Base-by-base conservation (phyloP, 2,329 filamentous ascomycete genomes). In the Colletotrichum coccodes region DNA sequence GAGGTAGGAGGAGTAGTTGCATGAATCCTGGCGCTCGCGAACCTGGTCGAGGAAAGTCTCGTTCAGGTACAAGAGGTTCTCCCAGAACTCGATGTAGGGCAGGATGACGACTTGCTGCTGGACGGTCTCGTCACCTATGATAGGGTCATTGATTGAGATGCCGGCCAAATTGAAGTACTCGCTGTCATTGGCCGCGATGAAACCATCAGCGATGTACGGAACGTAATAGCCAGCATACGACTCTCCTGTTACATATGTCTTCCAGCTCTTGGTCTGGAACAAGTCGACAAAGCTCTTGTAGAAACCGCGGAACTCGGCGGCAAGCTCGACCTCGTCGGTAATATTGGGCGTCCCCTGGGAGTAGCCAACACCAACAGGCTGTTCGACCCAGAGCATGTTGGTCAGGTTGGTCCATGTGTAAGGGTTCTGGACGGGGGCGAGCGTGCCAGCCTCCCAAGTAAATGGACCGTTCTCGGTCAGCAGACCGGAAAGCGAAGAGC, bases 401-500 rank as follows among this genome's bases (percentile, higher is more conserved):
- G 92, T 92, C 50, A 95, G 78, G 58, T 91, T 91, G 68, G 88
- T 88, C 92, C 92, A 95, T 21, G 87, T 86, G 81, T 91, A 94
- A 0, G 87, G 84, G 75, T 94, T 94, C 47, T 83, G 80, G 0
- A 89, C 84, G 0, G 92, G 92, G 18, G 85, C 83, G 63, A 84
- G 86, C 0, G 92, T 95, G 44, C 93, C 93, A 11, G 88, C 84
- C 75, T 92, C 87, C 91, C 91, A 93, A 4, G 86, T 65, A 74
- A 94, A 91, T 0, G 92, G 91, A 0, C 93, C 92, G 73, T 94
- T 95, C 73, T 95, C 93, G 57, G 93, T 91, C 11, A 95, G 76
- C 3, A 95, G 82, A 6, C 91, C 92, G 72, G 90, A 85, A 11
- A 94, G 84, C 1, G 90, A 92, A 34, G 83, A 84, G 72, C 86